phyloP scores from a whole-genome alignment of 2,329 filamentous ascomycete genomes.

The Ilyonectria sp. region DNA sequence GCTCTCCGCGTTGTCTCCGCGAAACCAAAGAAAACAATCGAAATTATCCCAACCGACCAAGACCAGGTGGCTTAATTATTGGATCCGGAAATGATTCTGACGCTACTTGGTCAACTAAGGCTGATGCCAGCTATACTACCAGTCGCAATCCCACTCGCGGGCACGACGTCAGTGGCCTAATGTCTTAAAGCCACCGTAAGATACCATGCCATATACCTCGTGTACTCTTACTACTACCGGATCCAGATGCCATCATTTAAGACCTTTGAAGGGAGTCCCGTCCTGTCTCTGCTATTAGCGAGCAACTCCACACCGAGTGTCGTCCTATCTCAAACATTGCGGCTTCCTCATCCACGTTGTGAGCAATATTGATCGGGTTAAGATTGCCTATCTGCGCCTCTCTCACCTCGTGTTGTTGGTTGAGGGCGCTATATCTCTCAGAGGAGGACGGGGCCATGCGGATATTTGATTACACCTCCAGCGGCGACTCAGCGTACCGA shows the following conservation, averaged over 20 bases:
- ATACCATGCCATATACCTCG: conserved; percentile 7
- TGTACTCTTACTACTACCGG: not conserved
- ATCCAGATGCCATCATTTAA: conserved; percentile 11
- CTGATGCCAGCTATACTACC: conserved; percentile 16
- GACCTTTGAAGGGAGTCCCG: conserved; percentile 26
- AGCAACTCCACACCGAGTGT: conserved; percentile 34
- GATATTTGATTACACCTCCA: conserved; percentile 41
- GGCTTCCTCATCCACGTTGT: conserved; percentile 30
- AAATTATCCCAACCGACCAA: conserved; percentile 18
- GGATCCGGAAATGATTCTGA: conserved; percentile 18
- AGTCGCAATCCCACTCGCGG: conserved; percentile 15
- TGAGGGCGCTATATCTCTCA: conserved; percentile 34
- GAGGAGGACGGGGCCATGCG: conserved; percentile 29
- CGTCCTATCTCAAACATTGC: conserved; percentile 36
- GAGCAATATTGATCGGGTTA: conserved; percentile 39
- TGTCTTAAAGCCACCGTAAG: conserved; percentile 14
- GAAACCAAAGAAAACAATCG: not conserved
- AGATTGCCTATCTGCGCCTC: conserved; percentile 32
- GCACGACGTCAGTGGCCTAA: conserved; percentile 12
- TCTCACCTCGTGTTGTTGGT: conserved; percentile 21
- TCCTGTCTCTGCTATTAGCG: conserved; percentile 38
- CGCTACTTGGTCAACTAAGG: conserved; percentile 7
- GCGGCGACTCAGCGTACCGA: conserved; percentile 29
- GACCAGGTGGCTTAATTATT: conserved; percentile 22
- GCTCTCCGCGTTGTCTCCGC: conserved; percentile 3